Base-by-base conservation (phyloP, 129 eudicot species). In the Arctium minus region DNA sequence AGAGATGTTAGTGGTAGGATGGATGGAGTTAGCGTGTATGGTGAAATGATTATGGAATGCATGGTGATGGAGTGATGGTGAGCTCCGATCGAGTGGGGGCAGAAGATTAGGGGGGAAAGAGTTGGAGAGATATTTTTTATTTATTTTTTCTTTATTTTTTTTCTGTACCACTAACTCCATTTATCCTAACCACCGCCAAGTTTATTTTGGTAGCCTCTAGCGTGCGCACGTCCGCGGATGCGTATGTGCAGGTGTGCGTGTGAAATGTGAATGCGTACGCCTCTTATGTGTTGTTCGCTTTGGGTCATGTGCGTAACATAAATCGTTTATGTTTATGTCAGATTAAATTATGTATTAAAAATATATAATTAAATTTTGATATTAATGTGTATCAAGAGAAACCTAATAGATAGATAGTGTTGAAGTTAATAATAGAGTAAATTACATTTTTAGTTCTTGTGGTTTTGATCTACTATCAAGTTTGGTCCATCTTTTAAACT, bases 11-110 rank as follows among this genome's bases (percentile, higher is more conserved):
- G 18, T 50, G 84, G 78, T 50, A 6, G 8, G 79, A 77, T 71
- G 2, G 86, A 74, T 50, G 90, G 80, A 10, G 88, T 75, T 48
- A 85, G 77, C 10, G 81, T 70, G 79, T 36, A 71, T 29, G 86
- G 40, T 32, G 87, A 68, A 48, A 79, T 74, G 64, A 37, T 81
- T 68, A 78, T 65, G 76, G 85, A 85, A 27, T 85, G 86, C 90
- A 88, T 88, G 87, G 68, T n/a, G 68, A 60, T 60, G 67, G 67
- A 56, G 22, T 53, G 65, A 53, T 15, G 65, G 27, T 81, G 75
- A 32, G 5, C 31, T 81, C 75, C 60, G 36, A 76, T 69, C 5
- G 71, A 60, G 81, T 77, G 87, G 37, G 56, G 68, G 82, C 15
- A 35, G 56, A 6, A 53, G 64, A n/a, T 46, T 32, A 37, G 77